Base-by-base conservation (phyloP, 345 rosid species). In the Linum usitatissimum region DNA sequence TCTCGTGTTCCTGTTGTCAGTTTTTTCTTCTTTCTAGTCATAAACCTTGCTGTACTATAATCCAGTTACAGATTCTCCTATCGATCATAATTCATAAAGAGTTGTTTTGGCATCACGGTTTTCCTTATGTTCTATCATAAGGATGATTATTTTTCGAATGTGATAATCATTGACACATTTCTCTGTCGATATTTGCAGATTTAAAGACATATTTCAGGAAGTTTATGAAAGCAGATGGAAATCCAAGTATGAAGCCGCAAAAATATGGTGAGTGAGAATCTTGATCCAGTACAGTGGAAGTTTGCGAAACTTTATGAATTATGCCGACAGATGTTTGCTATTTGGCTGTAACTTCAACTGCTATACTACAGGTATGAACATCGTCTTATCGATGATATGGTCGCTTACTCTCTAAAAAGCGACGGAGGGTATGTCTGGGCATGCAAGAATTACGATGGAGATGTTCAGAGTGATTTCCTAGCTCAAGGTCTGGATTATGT, bases 401-500 rank as follows among this genome's bases (percentile, higher is more conserved):
- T 93, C 59, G 99, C 99, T 20, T 93, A 90, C 73, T 94, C 96
- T 42, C 73, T 93, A 28, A 93, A 90, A 83, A 93, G 99, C 30
- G 99, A 90, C 59, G 99, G 99, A 69, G 97, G 96, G 63, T 93
- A 90, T 66, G 99, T 93, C 19, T 93, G 99, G 97, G 97, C 99
- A 7, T 93, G 99, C 84, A 91, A 91, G 77, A 91, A 91, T 78
- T 91, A 91, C 72, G 98, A 91, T 80, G 98, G 98, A 70, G 99
- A 93, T 82, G 99, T 93, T 64, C 99, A 93, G 70, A 93, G 99
- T 73, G 99, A 93, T 83, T 93, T 90, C 82, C 65, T 93, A 57
- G 99, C 99, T 55, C 97, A 93, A 87, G 99, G 99, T 89, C 64
- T 57, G 81, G 15, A 45, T 45, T 10, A 7, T 45, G 14, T 45